Evolutionary conservation across 768 basidiomycete genomes (phyloP), one percentile per base, ranked within the genome.

Genomic region (Tephrocybe rancida): DNA sequence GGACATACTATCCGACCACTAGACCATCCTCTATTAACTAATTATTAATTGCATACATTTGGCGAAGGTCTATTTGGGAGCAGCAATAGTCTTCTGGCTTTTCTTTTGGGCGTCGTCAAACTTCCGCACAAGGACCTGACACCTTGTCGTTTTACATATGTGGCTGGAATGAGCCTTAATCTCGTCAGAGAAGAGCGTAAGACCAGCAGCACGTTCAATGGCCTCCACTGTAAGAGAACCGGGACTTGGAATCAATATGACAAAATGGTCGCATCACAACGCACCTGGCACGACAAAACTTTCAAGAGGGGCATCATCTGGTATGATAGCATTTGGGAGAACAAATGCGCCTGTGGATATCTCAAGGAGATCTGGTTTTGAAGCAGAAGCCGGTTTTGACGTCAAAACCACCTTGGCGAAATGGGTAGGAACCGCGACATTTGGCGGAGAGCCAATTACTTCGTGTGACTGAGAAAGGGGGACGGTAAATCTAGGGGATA

Each of bases 391-490:
- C 0, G 92, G 88, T 58, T 82, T 82, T 0, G 91, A 80, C 1
- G 90, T 80, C 47, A 98, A 76, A 21, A 98, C 86, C 27, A 98
- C 95, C 70, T 98, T 98, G 27, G 96, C 95, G 67, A 98, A 98
- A 67, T 99, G 97, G 5, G 97, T 98, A 1, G 97, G 97, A 16
- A 99, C 97, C 44, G 91, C 78, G 54, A 98, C 77, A 63, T 90
- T 92, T 10, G 95, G 93, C 10, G 94, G 92, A 16, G 81, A 81
- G 0, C 97, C 97, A 60, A 99, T 98, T 38, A 99, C 89, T 78
- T 99, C 96, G 67, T 98, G 86, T 3, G 82, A 86, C 94, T 98
- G 43, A 5, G 11, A 46, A 26, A 27, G 6, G 7, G 0, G 29
- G 19, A 11, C 3, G 10, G 2, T 21, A 5, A 21, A 21, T 6